Percentiles rank a stretch among this genome's conserved stretches.
Conservation (phyloP, 805 yeast species). For the Lipomyces oligophaga region DNA sequence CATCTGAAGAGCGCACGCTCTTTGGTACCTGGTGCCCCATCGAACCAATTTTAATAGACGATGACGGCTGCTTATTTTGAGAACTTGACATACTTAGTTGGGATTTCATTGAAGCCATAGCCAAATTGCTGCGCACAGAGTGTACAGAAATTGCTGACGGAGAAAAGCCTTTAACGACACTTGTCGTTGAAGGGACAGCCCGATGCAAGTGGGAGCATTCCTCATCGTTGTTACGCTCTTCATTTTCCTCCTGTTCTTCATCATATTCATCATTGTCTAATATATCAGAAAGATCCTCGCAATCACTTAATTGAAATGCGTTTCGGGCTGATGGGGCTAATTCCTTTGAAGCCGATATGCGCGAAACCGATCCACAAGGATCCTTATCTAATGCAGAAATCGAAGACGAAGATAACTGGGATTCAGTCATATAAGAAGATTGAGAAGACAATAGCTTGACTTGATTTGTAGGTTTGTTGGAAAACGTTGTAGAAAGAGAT, state of each 20-base stretch:
- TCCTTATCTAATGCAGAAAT: no score
- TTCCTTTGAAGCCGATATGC: no score
- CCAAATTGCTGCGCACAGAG: conserved; percentile 26
- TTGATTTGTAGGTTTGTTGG: no score
- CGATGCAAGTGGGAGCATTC: conserved; percentile 1
- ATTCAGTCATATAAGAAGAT: no score
- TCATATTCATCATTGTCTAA: background rate
- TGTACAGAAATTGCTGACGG: conserved; percentile 39
- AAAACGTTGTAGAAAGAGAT: no score
- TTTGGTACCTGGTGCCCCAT: background rate
- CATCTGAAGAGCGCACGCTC: conserved; percentile 1
- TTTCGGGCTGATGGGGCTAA: background rate
- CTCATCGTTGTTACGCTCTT: no score
- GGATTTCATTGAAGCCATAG: conserved; percentile 5
- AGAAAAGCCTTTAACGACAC: conserved; percentile 40
- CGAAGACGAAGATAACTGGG: no score
- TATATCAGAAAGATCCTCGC: background rate
- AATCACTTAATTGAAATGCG: no score
- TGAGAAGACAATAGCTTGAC: no score
- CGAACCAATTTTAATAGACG: background rate
- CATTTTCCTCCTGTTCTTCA: conserved; percentile 2
- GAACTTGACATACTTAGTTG: conserved; percentile 5
- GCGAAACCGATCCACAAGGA: no score
- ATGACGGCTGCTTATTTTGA: background rate
- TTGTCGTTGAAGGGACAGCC: conserved; percentile 15